Percentiles rank a stretch among this genome's conserved stretches.
Evolutionary conservation across 2,329 filamentous ascomycete species (phyloP).

Genomic region (Incumbomyces delicatus): DNA sequence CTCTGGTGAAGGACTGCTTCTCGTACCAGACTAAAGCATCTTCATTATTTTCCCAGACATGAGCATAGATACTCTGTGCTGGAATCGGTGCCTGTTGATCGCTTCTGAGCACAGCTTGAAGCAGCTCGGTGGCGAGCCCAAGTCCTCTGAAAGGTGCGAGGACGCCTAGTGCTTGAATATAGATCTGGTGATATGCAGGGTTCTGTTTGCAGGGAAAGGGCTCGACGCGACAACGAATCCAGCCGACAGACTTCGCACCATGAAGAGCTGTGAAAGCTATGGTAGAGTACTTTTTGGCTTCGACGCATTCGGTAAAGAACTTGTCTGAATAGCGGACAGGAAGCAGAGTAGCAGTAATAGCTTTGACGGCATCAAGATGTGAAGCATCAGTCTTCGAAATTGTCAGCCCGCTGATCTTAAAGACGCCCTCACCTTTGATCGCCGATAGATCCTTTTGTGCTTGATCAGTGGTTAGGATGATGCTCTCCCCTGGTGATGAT

Average conservation of each 20-base stretch:
- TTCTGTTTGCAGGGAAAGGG: constrained; percentile 16
- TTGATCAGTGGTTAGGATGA: not conserved
- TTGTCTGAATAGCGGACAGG: constrained; percentile 52
- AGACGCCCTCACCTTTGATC: not conserved
- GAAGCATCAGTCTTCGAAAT: constrained; percentile 43
- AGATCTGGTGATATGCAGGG: constrained; percentile 36
- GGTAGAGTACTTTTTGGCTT: constrained; percentile 42
- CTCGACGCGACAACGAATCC: constrained; percentile 40
- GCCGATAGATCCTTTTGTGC: not conserved
- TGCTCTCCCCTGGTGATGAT: not conserved
- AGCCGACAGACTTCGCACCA: constrained; percentile 36
- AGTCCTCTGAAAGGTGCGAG: constrained; percentile 50
- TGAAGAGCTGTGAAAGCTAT: constrained; percentile 53
- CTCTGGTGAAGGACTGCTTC: constrained; percentile 46
- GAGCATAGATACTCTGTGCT: constrained; percentile 46
- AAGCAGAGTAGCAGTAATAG: constrained; percentile 48
- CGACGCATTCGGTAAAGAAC: constrained; percentile 52
- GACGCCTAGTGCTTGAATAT: constrained; percentile 52
- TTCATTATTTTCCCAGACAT: constrained; percentile 55
- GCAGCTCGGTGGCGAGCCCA: constrained; percentile 48
- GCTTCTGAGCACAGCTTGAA: constrained; percentile 34
- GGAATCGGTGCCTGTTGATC: constrained; percentile 38
- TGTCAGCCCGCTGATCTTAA: constrained; percentile 19
- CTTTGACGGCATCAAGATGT: constrained; percentile 47
- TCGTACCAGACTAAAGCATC: constrained; percentile 53